Evolutionary conservation across 2,329 filamentous ascomycete genomes (phyloP).

Genomic region (Knufia fluminis): DNA sequence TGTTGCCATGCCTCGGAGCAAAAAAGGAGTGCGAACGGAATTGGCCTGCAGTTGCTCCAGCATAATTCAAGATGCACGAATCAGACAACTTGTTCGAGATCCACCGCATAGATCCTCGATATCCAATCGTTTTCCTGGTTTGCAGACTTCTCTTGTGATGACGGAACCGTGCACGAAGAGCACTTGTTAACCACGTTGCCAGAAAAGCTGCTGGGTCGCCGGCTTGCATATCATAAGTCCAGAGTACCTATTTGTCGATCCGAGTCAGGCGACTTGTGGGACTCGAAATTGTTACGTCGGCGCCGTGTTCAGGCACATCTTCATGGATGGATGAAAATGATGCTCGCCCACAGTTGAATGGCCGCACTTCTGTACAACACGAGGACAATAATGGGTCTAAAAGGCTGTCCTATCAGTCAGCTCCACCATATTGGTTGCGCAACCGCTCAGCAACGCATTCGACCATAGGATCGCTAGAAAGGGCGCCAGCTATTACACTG

Average conservation of each 20-base stretch:
- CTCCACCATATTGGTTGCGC: constrained; percentile 39
- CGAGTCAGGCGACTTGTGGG: too few species aligned
- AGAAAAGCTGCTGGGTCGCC: not conserved
- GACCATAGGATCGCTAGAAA: constrained; percentile 32
- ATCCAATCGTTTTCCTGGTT: not conserved
- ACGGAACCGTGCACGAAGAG: not conserved
- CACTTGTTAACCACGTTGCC: not conserved
- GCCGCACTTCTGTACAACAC: not conserved
- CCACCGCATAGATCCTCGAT: not conserved
- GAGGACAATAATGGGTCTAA: not conserved
- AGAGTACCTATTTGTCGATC: not conserved
- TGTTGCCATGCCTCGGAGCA: not conserved
- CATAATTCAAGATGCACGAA: not conserved
- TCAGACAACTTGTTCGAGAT: not conserved
- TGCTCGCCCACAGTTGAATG: not conserved
- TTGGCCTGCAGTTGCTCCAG: not conserved
- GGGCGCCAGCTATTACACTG: constrained; percentile 46
- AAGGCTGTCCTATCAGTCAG: constrained; percentile 1
- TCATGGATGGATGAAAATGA: constrained; percentile 6
- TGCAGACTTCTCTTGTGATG: not conserved
- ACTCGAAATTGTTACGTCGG: not conserved
- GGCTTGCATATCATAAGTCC: not conserved
- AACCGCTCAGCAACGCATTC: constrained; percentile 33
- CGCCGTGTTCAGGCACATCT: not conserved
- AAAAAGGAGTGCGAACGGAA: not conserved